Percentiles rank a stretch among this genome's conserved stretches.
Evolutionary conservation across 2,329 filamentous ascomycete species (phyloP).

Genomic region (Exophiala viscosa): DNA sequence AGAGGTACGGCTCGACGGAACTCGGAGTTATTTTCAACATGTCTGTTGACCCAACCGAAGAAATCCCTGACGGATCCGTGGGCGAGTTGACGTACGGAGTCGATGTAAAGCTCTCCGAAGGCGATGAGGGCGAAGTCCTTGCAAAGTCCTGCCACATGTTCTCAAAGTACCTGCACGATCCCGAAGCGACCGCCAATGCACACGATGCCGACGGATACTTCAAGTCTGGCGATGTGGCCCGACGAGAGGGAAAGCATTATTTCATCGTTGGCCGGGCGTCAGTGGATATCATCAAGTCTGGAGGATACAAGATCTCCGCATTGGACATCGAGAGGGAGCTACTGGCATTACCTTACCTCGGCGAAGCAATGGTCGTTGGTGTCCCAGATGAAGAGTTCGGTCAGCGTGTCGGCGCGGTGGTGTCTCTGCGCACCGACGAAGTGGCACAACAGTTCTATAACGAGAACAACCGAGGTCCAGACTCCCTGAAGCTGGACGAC

Average conservation of each 20-base stretch:
- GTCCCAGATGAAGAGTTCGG: slow-evolving; percentile 49
- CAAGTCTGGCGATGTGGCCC: slow-evolving; percentile 39
- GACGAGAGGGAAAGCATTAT: slow-evolving; percentile 35
- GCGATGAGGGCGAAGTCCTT: slow-evolving; percentile 49
- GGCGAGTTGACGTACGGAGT: slow-evolving; percentile 39
- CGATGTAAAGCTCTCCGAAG: slow-evolving; percentile 41
- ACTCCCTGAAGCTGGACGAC: slow-evolving; percentile 37
- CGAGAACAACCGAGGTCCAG: slow-evolving; percentile 13
- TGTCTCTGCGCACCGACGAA: slow-evolving; percentile 31
- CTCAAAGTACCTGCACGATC: slow-evolving; percentile 38
- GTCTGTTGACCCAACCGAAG: slow-evolving; percentile 31
- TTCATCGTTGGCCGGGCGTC: slow-evolving; percentile 48
- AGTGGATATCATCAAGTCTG: slow-evolving; percentile 50
- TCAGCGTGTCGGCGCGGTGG: slow-evolving; percentile 45
- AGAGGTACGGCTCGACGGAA: slow-evolving; percentile 45
- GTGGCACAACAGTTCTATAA: slow-evolving; percentile 24
- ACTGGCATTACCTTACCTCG: slow-evolving; percentile 43
- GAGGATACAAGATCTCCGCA: slow-evolving; percentile 51
- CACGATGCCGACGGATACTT: slow-evolving; percentile 39
- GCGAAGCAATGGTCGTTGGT: slow-evolving; percentile 50
- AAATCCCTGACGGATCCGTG: slow-evolving; percentile 30
- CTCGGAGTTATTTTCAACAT: slow-evolving; percentile 44
- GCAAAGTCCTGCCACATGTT: slow-evolving; percentile 41
- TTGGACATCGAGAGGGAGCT: slow-evolving; percentile 50
- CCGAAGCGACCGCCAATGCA: slow-evolving; percentile 30